Evolutionary conservation across 139 green algal species (phyloP).

Genomic region (Coelastrella sp.): DNA sequence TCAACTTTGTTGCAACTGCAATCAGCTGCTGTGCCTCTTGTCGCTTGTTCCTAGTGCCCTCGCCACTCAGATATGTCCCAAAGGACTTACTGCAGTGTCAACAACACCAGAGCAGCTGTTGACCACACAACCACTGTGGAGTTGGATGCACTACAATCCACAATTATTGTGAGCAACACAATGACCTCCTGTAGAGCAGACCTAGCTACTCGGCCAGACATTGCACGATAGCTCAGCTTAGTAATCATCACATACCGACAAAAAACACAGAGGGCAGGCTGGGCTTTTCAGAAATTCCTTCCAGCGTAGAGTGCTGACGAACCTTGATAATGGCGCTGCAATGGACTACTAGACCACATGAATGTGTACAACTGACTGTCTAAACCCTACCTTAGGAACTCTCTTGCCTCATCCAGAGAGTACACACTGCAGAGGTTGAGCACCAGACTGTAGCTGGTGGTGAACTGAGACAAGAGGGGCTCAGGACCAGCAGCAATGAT

Average conservation of each 20-base stretch:
- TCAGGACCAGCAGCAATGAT: constrained; percentile 86
- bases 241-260: no score
- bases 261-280: no score
- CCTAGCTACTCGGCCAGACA: no score
- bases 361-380: neutral
- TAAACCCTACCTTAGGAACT: constrained; percentile 35
- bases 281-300: no score
- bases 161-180: no score
- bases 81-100: constrained; percentile 31
- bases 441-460: constrained; percentile 83
- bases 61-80: neutral
- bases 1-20: constrained; percentile 42
- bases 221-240: no score
- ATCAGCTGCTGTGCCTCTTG: constrained; percentile 47
- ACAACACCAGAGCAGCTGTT: neutral
- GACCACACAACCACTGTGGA: neutral
- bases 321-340: no score
- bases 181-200: no score
- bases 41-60: constrained; percentile 25
- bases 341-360: no score
- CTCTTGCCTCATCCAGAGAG: constrained; percentile 73
- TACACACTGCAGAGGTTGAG: constrained; percentile 89
- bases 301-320: no score
- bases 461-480: constrained; percentile 79
- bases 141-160: neutral